phyloP scores from a whole-genome alignment of 2,329 filamentous ascomycete genomes.

The Tolypocladium amazonense region DNA sequence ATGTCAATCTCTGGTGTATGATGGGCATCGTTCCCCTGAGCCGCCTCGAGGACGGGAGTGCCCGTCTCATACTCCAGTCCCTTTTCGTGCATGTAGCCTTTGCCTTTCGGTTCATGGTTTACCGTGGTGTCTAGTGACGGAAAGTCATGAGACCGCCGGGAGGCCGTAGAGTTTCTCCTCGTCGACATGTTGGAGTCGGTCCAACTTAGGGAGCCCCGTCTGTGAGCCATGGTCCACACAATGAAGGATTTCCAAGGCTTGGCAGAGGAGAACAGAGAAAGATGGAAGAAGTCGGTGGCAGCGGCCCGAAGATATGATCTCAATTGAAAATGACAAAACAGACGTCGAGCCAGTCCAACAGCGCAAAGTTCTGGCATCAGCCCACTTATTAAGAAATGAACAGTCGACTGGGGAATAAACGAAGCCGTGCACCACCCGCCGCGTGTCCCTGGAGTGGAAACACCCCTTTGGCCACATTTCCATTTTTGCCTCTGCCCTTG shows the following conservation, averaged over 20 bases:
- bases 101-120: neutral
- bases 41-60: neutral
- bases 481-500: neutral
- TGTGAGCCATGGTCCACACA: neutral
- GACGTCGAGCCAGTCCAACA: neutral
- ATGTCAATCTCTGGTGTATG: conserved; percentile 5
- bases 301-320: neutral
- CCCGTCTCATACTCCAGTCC: neutral
- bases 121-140: neutral
- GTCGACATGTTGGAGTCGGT: conserved; percentile 1
- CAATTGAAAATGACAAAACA: neutral
- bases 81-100: neutral
- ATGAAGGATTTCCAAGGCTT: neutral
- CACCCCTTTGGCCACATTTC: neutral
- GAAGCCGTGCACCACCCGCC: neutral
- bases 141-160: neutral
- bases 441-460: neutral
- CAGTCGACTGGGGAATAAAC: neutral
- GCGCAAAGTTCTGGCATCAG: neutral
- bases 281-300: neutral
- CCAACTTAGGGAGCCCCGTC: neutral
- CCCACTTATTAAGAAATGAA: neutral
- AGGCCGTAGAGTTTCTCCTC: conserved; percentile 1
- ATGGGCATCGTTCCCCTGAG: neutral
- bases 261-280: neutral